phyloP scores from a whole-genome alignment of 306 rosid genomes.

The Dryas drummondii region DNA sequence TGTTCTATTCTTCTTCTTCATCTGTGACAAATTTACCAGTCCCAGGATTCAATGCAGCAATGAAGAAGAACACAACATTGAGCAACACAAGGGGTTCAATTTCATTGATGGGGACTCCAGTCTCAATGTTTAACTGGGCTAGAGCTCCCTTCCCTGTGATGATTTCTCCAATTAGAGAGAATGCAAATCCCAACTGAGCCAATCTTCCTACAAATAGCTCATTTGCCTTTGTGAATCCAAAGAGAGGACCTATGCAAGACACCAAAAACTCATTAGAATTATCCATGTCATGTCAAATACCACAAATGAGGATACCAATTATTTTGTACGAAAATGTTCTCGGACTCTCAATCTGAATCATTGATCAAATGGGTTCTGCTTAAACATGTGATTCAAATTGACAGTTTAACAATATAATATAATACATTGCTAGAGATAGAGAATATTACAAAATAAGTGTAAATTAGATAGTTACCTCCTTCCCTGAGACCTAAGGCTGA shows the following conservation, averaged over 20 bases:
- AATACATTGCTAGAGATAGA: not conserved
- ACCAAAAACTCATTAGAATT: not conserved
- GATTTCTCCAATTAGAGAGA: constrained; percentile 90
- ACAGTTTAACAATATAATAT: not conserved
- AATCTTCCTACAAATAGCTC: constrained; percentile 96
- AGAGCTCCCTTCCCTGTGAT: constrained; percentile 96
- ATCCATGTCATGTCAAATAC: not conserved
- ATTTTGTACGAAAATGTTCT: not conserved
- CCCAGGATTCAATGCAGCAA: constrained; percentile 97
- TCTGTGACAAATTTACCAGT: constrained; percentile 85
- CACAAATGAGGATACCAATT: too few relatives aligned
- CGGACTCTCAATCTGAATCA: not conserved
- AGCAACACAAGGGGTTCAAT: constrained; percentile 87
- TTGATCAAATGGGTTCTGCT: not conserved
- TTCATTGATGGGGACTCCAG: constrained; percentile 88
- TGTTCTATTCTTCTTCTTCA: constrained; percentile 57
- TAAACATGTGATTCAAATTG: not conserved
- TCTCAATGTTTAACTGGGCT: constrained; percentile 92
- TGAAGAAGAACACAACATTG: constrained; percentile 83
- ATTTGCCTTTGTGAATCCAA: constrained; percentile 92
- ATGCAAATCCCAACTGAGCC: constrained; percentile 94
- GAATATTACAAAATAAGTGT: not conserved
- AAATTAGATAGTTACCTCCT: constrained; percentile 57
- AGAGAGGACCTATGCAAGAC: constrained; percentile 63
- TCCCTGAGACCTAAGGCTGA: constrained; percentile 76